Conservation (phyloP, 2,329 filamentous ascomycete genomes). For the Talaromyces atroroseus region DNA sequence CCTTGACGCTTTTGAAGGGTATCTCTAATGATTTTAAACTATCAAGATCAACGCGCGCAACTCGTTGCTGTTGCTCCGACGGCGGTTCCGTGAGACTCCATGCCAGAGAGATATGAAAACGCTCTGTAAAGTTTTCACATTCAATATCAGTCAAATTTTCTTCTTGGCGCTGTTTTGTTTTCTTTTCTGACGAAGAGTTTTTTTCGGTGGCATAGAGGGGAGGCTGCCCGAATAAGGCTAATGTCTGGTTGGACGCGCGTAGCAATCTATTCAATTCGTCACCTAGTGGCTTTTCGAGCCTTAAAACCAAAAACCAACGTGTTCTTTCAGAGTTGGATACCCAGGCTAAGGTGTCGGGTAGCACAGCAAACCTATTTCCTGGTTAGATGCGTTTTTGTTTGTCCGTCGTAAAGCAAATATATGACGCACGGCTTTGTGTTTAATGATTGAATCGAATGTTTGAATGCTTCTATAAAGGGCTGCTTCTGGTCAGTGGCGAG, state of each 20-base stretch:
- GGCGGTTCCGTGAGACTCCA: constrained; percentile 64
- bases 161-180: constrained; percentile 13
- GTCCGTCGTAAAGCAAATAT: not conserved
- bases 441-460: constrained; percentile 38
- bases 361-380: constrained; percentile 44
- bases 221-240: constrained; percentile 59
- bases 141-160: constrained; percentile 13
- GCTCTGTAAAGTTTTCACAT: constrained; percentile 43
- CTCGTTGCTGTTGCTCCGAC: constrained; percentile 34
- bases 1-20: constrained; percentile 59
- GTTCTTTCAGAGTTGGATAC: constrained; percentile 61
- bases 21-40: constrained; percentile 44
- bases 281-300: constrained; percentile 47
- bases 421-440: constrained; percentile 42
- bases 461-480: constrained; percentile 57
- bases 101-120: constrained; percentile 84
- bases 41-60: constrained; percentile 21
- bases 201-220: constrained; percentile 54
- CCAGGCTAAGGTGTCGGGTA: constrained; percentile 53
- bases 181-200: constrained; percentile 16
- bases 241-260: constrained; percentile 59
- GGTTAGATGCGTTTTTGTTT: constrained; percentile 5
- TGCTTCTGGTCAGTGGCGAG: constrained; percentile 69
- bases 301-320: constrained; percentile 79
- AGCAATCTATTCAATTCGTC: constrained; percentile 60